A percentile compares a stretch with the other conserved stretches of the same genome.
Conservation (phyloP, 1,284 basidiomycete genomes). For the Fistulina hepatica region DNA sequence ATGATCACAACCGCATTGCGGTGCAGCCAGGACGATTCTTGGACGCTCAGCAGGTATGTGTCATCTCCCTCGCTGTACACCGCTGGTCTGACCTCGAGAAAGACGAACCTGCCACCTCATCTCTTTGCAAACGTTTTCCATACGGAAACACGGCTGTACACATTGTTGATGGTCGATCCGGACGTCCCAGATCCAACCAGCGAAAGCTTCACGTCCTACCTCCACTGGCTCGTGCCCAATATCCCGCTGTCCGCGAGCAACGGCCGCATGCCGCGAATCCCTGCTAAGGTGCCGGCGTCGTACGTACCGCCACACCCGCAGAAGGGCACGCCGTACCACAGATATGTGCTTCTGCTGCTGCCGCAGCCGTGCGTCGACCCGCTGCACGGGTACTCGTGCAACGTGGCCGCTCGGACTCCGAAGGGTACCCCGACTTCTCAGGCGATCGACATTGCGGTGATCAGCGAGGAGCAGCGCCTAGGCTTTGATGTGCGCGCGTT, state of each 20-base stretch:
- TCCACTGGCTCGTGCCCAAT: conserved; percentile 89
- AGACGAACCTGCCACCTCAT: conserved; percentile 55
- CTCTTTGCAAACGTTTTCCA: conserved; percentile 72
- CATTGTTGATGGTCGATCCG: conserved; percentile 80
- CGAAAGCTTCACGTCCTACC: conserved; percentile 57
- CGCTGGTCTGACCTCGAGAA: background rate
- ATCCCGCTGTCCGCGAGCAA: conserved; percentile 61
- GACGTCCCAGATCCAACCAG: conserved; percentile 72
- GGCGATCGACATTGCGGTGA: conserved; percentile 29
- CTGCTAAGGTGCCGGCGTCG: conserved; percentile 38
- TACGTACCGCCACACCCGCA: conserved; percentile 87
- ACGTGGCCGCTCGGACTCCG: background rate
- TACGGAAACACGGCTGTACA: conserved; percentile 74
- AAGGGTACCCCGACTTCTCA: conserved; percentile 25
- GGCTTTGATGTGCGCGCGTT: conserved; percentile 63
- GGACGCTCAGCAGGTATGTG: conserved; percentile 47
- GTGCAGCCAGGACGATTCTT: conserved; percentile 69
- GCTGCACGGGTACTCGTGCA: background rate
- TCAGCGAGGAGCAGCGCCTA: conserved; percentile 28
- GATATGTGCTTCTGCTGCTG: conserved; percentile 70
- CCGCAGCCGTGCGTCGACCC: conserved; percentile 39
- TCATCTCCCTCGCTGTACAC: too few relatives aligned
- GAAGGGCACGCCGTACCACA: conserved; percentile 75
- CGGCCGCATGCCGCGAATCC: conserved; percentile 25
- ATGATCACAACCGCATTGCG: too few relatives aligned